phyloP scores from a whole-genome alignment of 371 early-diverging fungal species.

The Lichtheimia corymbifera region DNA sequence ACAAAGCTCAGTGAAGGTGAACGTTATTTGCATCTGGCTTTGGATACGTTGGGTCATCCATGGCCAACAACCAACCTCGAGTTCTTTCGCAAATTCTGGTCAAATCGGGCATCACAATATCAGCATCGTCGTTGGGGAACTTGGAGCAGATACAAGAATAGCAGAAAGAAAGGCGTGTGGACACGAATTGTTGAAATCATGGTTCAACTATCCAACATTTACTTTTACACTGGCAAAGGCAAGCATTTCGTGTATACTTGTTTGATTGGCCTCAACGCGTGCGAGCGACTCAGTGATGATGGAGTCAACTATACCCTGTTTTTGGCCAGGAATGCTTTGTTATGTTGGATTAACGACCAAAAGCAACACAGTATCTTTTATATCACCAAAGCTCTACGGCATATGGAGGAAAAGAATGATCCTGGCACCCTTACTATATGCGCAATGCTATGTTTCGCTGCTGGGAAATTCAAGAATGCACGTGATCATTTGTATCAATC shows the following conservation, averaged over 20 bases:
- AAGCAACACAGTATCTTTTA: constrained; percentile 43
- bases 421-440: constrained; percentile 36
- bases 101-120: constrained; percentile 23
- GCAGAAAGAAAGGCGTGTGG: constrained; percentile 23
- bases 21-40: constrained; percentile 32
- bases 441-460: constrained; percentile 48
- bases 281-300: constrained; percentile 38
- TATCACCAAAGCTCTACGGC: constrained; percentile 34
- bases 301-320: constrained; percentile 43
- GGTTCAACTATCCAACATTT: constrained; percentile 51
- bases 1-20: constrained; percentile 52
- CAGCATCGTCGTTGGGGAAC: constrained; percentile 24
- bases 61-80: constrained; percentile 29
- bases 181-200: constrained; percentile 47
- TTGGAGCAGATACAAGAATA: constrained; percentile 19
- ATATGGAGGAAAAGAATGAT: constrained; percentile 27
- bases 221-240: constrained; percentile 42
- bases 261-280: constrained; percentile 41
- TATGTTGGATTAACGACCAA: constrained; percentile 47
- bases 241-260: constrained; percentile 34
- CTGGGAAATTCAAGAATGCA: constrained; percentile 38
- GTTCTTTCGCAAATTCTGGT: constrained; percentile 31
- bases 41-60: constrained; percentile 30
- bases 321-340: constrained; percentile 40
- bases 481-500: constrained; percentile 36